phyloP scores from a whole-genome alignment of 2,329 filamentous ascomycete species.

The Hypoxylon sp. region DNA sequence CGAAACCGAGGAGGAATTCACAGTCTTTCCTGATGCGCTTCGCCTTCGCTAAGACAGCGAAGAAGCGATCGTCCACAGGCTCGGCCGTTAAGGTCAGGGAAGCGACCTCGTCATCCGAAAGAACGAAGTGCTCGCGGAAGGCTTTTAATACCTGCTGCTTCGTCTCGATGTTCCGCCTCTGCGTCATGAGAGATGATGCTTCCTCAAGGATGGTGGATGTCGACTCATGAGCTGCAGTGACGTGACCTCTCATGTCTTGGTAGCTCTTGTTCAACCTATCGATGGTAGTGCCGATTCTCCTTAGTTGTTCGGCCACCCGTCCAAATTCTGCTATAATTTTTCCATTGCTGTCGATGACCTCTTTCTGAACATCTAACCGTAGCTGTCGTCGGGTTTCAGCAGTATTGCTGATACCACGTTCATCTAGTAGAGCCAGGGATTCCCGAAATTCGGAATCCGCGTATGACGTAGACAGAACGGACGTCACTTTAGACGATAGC shows the following conservation, averaged over 20 bases:
- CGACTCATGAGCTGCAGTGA: conserved; percentile 80
- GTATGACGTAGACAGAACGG: conserved; percentile 91
- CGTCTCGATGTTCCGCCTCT: conserved; percentile 80
- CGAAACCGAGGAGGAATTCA: conserved; percentile 88
- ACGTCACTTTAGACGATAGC: conserved; percentile 84
- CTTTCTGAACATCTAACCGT: conserved; percentile 86
- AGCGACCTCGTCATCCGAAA: conserved; percentile 85
- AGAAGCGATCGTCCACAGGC: conserved; percentile 89
- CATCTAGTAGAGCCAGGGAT: conserved; percentile 83
- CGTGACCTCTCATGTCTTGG: conserved; percentile 82
- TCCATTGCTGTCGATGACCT: conserved; percentile 93
- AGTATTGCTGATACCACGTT: conserved; percentile 78
- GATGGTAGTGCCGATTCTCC: conserved; percentile 84
- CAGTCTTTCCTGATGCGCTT: conserved; percentile 92
- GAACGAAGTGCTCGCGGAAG: conserved; percentile 85
- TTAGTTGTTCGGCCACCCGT: conserved; percentile 91
- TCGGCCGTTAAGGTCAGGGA: conserved; percentile 82
- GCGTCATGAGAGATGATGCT: conserved; percentile 78
- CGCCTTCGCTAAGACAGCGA: conserved; percentile 79
- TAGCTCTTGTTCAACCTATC: conserved; percentile 84
- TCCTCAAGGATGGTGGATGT: conserved; percentile 83
- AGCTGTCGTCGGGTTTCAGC: conserved; percentile 84
- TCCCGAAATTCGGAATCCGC: conserved; percentile 93
- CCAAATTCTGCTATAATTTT: conserved; percentile 91
- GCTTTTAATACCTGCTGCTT: conserved; percentile 84